A percentile compares a stretch with the other conserved stretches of the same genome.
These are phyloP conservation scores for Starmerella bombicola DNA, from an alignment of 805 yeast genomes.

Conservation along the genomic window DNA sequence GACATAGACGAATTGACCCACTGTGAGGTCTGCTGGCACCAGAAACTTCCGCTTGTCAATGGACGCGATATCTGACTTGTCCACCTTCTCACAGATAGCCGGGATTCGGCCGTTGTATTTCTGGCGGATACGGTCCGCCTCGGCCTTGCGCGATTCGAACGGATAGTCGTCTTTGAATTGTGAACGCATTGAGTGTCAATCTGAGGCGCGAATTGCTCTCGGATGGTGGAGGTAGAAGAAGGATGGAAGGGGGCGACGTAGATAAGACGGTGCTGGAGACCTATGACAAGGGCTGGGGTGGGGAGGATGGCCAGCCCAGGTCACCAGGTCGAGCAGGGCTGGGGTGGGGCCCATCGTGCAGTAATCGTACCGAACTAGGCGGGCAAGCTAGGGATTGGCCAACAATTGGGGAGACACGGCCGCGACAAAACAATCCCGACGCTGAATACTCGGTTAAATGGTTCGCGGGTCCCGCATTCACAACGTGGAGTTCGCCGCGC, in stretches of 20 bases:
- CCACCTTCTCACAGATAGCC: constrained; percentile 93
- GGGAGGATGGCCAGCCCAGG: background rate
- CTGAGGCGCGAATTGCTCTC: constrained; percentile 1
- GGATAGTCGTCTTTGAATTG: constrained; percentile 93
- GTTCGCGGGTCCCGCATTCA: too few relatives aligned
- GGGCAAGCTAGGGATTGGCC: too few relatives aligned
- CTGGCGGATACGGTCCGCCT: constrained; percentile 77
- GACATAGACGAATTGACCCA: constrained; percentile 96
- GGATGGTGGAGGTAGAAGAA: background rate
- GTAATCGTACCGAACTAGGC: too few relatives aligned
- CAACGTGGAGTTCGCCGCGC: too few relatives aligned
- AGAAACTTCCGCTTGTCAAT: constrained; percentile 94
- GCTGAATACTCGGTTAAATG: too few relatives aligned
- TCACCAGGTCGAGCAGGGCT: background rate
- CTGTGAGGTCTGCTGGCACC: constrained; percentile 91
- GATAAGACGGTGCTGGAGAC: background rate
- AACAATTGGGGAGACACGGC: too few relatives aligned
- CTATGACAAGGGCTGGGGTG: background rate
- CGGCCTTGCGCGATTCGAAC: constrained; percentile 89
- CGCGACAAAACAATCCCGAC: too few relatives aligned
- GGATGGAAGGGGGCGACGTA: background rate
- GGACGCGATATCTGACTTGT: constrained; percentile 88
- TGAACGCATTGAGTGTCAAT: constrained; percentile 50
- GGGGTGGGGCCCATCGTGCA: background rate
- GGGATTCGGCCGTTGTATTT: constrained; percentile 90